These are phyloP conservation scores for Lentinus polychrous DNA, from an alignment of 1,284 basidiomycete genomes.

Conservation along the genomic window DNA sequence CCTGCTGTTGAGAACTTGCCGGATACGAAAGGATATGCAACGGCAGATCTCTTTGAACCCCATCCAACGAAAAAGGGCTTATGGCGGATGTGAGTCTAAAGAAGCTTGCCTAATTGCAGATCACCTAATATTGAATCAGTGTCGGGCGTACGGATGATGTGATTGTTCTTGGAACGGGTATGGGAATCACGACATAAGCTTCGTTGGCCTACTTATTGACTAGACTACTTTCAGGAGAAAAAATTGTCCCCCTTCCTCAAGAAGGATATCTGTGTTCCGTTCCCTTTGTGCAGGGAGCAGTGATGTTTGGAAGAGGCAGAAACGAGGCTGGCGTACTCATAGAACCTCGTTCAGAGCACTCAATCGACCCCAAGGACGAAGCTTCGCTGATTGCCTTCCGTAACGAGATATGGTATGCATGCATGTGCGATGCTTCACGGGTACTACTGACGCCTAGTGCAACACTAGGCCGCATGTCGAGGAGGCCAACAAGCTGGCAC, in stretches of 20 bases:
- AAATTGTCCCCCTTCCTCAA: conserved; percentile 24
- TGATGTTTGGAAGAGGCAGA: conserved; percentile 18
- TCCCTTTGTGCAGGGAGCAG: conserved; percentile 19
- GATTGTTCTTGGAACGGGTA: conserved; percentile 16
- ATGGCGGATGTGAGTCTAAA: conserved; percentile 12
- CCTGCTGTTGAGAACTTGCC: conserved; percentile 19
- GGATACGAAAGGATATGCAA: conserved; percentile 9
- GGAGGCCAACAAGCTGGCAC: conserved; percentile 30
- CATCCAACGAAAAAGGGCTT: conserved; percentile 14
- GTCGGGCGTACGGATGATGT: conserved; percentile 19
- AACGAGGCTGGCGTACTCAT: conserved; percentile 19
- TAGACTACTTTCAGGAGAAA: conserved; percentile 14
- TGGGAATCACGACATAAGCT: too few relatives aligned
- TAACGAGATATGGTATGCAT: conserved; percentile 11
- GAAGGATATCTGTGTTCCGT: conserved; percentile 24
- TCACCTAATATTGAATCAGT: conserved; percentile 3
- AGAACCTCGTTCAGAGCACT: conserved; percentile 12
- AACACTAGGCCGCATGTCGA: conserved; percentile 28
- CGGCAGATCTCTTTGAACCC: conserved; percentile 7
- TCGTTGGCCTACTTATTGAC: neutral
- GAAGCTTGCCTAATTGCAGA: neutral
- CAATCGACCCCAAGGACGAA: conserved; percentile 8
- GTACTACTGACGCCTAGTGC: too few relatives aligned
- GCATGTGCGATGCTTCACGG: too few relatives aligned
- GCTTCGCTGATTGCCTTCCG: conserved; percentile 1